These are phyloP conservation scores for Candida sithepensis DNA, from an alignment of 805 yeast species.

Conservation along the genomic window DNA sequence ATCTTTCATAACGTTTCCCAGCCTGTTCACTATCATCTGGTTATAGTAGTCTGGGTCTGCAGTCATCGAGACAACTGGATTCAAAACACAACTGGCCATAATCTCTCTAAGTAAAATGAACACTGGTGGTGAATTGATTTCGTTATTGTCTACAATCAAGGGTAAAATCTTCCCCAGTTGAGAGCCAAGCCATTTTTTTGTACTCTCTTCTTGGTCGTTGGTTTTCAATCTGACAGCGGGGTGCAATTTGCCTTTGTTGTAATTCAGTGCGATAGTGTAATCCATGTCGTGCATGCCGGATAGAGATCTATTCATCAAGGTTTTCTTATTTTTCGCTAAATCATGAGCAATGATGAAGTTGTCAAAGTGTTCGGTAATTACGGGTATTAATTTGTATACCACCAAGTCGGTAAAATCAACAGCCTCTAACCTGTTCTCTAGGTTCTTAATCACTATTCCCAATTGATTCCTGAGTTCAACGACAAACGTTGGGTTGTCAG, in stretches of 20 bases:
- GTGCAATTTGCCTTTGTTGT: slow-evolving; percentile 54
- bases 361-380: slow-evolving; percentile 60
- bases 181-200: slow-evolving; percentile 47
- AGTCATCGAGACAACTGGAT: slow-evolving; percentile 47
- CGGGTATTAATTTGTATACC: slow-evolving; percentile 58
- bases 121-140: slow-evolving; percentile 47
- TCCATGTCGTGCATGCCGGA: slow-evolving; percentile 35
- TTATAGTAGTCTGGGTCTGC: slow-evolving; percentile 80
- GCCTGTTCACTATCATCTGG: slow-evolving; percentile 51
- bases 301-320: slow-evolving; percentile 14
- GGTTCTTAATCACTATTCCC: slow-evolving; percentile 34
- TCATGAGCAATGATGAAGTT: slow-evolving; percentile 45
- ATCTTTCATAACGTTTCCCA: slow-evolving; percentile 66
- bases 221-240: slow-evolving; percentile 44
- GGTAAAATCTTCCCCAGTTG: slow-evolving; percentile 45
- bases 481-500: slow-evolving; percentile 37
- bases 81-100: slow-evolving; percentile 52
- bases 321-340: slow-evolving; percentile 26
- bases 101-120: slow-evolving; percentile 57
- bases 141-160: slow-evolving; percentile 42
- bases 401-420: slow-evolving; percentile 56
- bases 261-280: slow-evolving; percentile 39
- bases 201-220: slow-evolving; percentile 36
- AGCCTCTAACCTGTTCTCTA: slow-evolving; percentile 39
- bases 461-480: slow-evolving; percentile 44